Conservation (phyloP, 176 grass and related monocot species). For the Bromus sterilis region DNA sequence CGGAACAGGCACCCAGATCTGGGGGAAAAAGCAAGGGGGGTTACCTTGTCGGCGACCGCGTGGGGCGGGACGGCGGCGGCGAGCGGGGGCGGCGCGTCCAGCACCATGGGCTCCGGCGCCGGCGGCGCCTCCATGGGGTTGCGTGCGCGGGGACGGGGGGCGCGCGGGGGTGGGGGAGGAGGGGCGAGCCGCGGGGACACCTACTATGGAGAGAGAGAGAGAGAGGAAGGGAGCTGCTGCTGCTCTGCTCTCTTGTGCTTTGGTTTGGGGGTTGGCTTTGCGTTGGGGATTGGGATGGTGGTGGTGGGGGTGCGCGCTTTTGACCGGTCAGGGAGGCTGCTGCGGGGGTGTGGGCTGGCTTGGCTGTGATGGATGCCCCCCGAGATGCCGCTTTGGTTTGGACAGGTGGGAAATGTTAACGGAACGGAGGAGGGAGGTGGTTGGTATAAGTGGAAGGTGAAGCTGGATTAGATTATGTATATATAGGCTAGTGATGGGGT, state of each 20-base stretch:
- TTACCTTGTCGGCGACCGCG: slow-evolving; percentile 26
- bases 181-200: background rate
- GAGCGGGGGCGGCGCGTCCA: slow-evolving; percentile 16
- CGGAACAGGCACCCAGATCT: slow-evolving; percentile 16
- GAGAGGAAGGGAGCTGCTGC: background rate
- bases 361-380: background rate
- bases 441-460: background rate
- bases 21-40: background rate
- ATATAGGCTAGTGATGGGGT: background rate
- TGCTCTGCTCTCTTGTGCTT: background rate
- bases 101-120: slow-evolving; percentile 42
- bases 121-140: slow-evolving; percentile 32
- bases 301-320: slow-evolving; percentile 28
- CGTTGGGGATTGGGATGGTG: slow-evolving; percentile 1
- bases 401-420: background rate
- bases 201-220: background rate
- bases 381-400: background rate
- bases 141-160: background rate
- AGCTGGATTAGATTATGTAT: background rate
- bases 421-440: background rate
- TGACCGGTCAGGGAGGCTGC: slow-evolving; percentile 19
- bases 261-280: background rate
- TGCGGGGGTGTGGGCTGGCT: background rate
- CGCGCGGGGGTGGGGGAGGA: background rate
- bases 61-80: background rate